Evolutionary conservation across 116 monocot genomes (phyloP).

Genomic region (Cymodocea nodosa): DNA sequence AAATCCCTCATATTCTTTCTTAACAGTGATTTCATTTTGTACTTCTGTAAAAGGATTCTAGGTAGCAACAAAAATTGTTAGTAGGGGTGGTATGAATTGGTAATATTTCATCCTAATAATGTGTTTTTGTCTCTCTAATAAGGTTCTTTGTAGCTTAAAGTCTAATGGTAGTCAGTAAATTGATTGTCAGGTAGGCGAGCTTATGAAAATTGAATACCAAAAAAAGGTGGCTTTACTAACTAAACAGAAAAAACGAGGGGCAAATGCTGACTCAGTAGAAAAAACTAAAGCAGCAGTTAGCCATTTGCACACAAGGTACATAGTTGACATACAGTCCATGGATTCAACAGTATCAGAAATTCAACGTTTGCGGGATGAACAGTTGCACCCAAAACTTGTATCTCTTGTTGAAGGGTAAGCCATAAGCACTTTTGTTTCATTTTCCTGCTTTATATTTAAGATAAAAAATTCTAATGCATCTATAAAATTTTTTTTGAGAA

Average conservation of each 20-base stretch:
- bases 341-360: conserved; percentile 95
- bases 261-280: conserved; percentile 58
- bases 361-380: conserved; percentile 75
- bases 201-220: conserved; percentile 95
- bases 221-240: conserved; percentile 76
- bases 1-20: too few species aligned
- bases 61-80: too few species aligned
- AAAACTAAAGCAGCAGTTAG: conserved; percentile 94
- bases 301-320: conserved; percentile 91
- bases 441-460: background rate
- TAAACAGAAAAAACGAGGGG: conserved; percentile 67
- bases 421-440: background rate
- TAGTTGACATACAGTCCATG: conserved; percentile 98
- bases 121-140: too few species aligned
- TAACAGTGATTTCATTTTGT: too few species aligned
- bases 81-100: too few species aligned
- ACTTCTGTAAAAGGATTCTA: too few species aligned
- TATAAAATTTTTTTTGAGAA: too few species aligned
- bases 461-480: too few species aligned
- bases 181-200: conserved; percentile 57
- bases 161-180: background rate
- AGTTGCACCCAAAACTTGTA: conserved; percentile 54
- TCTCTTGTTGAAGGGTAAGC: conserved; percentile 68
- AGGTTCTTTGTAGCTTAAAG: too few species aligned
- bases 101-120: too few species aligned